Base-by-base conservation (phyloP, 1,284 basidiomycete species). In the Ceratobasidium sp. region DNA sequence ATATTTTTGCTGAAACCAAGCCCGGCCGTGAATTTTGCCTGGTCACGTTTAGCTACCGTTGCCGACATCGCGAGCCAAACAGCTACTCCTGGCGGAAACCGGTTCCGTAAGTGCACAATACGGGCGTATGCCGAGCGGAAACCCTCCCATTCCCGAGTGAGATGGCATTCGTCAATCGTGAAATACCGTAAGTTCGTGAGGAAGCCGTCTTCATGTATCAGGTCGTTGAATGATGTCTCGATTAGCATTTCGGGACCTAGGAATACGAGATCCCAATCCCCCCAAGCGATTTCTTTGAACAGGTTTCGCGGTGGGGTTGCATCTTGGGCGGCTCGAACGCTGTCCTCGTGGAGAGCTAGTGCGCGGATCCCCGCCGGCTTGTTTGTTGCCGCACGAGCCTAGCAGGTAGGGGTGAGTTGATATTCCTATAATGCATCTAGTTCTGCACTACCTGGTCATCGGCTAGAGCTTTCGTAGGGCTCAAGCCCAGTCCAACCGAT, bases 291-390 rank as follows among this genome's bases (percentile, higher is more conserved):
- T 43, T 64, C 61, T 5, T 7, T 15, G 9, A 64, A 37, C 13
- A 64, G 61, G n/a, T 40, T 22, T 43, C 34, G 6, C 17, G 61
- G 61, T 2, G 61, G 61, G 7, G 34, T 19, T 6, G 3, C 9
- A 2, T 64, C 40, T 8, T 15, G 34, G 2, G 32, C 29, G 8
- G 11, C 40, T 1, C 61, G 29, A 1, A 64, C 8, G 61, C 34
- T 64, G 17, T 64, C 61, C 61, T 64, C 61, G 22, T 64, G 61
- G 6, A 64, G 32, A 17, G 61, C 34, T 17, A 64, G 7, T 19
- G 29, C 61, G 7, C 7, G 29, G 7, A 64, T 25, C 1, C 32
- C 32, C n/a, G n/a, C n/a, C n/a, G n/a, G n/a, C 6, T 40, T 43
- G 17, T 25, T 22, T 1, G 11, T 64, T 9, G 61, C 32, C 2